Evolutionary conservation across 2,329 filamentous ascomycete species (phyloP).

Genomic region (Trichoderma sp.): DNA sequence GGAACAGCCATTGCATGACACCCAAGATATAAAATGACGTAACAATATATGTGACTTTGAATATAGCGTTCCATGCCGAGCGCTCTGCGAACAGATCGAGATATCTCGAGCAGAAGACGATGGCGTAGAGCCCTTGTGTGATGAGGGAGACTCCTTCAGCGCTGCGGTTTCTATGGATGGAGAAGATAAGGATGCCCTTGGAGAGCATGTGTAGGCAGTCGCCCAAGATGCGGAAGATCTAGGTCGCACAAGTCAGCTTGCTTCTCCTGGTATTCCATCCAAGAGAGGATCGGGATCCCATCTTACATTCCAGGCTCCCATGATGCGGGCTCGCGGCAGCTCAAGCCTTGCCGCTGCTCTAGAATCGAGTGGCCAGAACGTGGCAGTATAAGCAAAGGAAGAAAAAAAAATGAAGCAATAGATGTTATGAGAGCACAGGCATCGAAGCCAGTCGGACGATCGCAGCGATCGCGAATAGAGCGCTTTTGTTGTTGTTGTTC

Average conservation of each 20-base stretch:
- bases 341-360: constrained; percentile 25
- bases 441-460: constrained; percentile 9
- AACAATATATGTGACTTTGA: constrained; percentile 88
- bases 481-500: not conserved
- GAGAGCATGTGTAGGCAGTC: constrained; percentile 84
- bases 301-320: constrained; percentile 49
- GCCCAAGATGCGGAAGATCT: constrained; percentile 75
- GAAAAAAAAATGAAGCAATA: not conserved
- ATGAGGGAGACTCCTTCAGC: constrained; percentile 92
- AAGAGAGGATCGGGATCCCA: not conserved
- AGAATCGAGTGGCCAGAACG: not conserved
- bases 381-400: not conserved
- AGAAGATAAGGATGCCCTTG: constrained; percentile 87
- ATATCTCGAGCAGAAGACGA: constrained; percentile 87
- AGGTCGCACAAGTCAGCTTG: constrained; percentile 5
- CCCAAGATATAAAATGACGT: constrained; percentile 85
- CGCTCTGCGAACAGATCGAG: constrained; percentile 72
- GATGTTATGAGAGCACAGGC: not conserved
- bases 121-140: constrained; percentile 83
- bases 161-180: constrained; percentile 85
- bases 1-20: constrained; percentile 84
- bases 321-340: constrained; percentile 35
- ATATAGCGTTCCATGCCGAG: constrained; percentile 70
- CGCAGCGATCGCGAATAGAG: constrained; percentile 10
- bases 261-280: not conserved